phyloP scores from a whole-genome alignment of 1,284 basidiomycete genomes.

The Stereum hirsutum region DNA sequence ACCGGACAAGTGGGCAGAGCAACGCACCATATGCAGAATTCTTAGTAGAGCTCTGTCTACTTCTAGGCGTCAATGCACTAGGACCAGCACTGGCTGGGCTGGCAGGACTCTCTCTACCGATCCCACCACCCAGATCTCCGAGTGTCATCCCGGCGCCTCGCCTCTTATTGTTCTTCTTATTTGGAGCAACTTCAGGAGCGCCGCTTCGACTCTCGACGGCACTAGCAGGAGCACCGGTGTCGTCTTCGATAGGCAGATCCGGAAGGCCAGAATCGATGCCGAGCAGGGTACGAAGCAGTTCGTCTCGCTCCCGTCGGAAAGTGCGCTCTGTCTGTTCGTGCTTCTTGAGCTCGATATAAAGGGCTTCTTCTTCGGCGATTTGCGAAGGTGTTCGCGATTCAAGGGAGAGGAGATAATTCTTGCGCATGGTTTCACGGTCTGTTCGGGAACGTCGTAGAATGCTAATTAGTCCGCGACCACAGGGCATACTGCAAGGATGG shows the following conservation, averaged over 20 bases:
- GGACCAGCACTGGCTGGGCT: constrained; percentile 35
- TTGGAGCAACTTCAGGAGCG: no score
- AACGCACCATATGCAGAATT: constrained; percentile 48
- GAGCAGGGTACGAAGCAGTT: constrained; percentile 76
- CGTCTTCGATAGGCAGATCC: constrained; percentile 56
- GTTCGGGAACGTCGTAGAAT: no score
- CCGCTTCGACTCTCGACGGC: no score
- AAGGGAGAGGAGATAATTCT: constrained; percentile 80
- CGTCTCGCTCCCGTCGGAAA: constrained; percentile 87
- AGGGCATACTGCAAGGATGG: constrained; percentile 9
- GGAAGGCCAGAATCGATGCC: constrained; percentile 82
- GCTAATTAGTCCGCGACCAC: no score
- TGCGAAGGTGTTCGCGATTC: constrained; percentile 84
- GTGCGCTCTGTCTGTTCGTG: constrained; percentile 89
- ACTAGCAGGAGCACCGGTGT: constrained; percentile 28
- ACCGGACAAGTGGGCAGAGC: not conserved
- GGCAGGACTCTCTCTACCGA: constrained; percentile 43
- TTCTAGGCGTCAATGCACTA: constrained; percentile 26
- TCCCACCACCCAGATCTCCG: no score
- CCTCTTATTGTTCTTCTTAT: constrained; percentile 39
- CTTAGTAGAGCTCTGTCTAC: constrained; percentile 36
- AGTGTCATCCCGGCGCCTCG: constrained; percentile 47
- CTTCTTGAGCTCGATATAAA: constrained; percentile 91
- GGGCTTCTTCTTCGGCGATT: constrained; percentile 91
- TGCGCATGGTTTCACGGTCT: constrained; percentile 88